Evolutionary conservation across 345 rosid genomes (phyloP).

Genomic region (thale cress (Arabidopsis thaliana)): TAIR10.1 NC_003076.8:22597001-22597500

Average conservation of each 20-base stretch:
- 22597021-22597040: slow-evolving; percentile 91
- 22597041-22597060: slow-evolving; percentile 82
- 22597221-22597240: slow-evolving; percentile 18
- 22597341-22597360: slow-evolving; percentile 41
- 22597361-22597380: slow-evolving; percentile 28
- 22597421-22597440: not conserved
- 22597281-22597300: slow-evolving; percentile 38
- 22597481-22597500: not conserved
- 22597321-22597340: slow-evolving; percentile 41
- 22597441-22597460: not conserved
- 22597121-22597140: slow-evolving; percentile 20
- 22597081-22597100: slow-evolving; percentile 96
- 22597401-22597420: not conserved
- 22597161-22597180: slow-evolving; percentile 47
- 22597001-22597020: slow-evolving; percentile 34
- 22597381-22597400: slow-evolving; percentile 36
- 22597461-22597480: not conserved
- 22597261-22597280: slow-evolving; percentile 24
- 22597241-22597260: slow-evolving; percentile 27
- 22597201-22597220: slow-evolving; percentile 18
- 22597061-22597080: slow-evolving; percentile 55
- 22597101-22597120: slow-evolving; percentile 70
- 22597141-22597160: slow-evolving; percentile 30
- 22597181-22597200: slow-evolving; percentile 31
- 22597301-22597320: slow-evolving; percentile 16